phyloP scores from a whole-genome alignment of 2,329 filamentous ascomycete genomes.

The Graphilbum sp. region DNA sequence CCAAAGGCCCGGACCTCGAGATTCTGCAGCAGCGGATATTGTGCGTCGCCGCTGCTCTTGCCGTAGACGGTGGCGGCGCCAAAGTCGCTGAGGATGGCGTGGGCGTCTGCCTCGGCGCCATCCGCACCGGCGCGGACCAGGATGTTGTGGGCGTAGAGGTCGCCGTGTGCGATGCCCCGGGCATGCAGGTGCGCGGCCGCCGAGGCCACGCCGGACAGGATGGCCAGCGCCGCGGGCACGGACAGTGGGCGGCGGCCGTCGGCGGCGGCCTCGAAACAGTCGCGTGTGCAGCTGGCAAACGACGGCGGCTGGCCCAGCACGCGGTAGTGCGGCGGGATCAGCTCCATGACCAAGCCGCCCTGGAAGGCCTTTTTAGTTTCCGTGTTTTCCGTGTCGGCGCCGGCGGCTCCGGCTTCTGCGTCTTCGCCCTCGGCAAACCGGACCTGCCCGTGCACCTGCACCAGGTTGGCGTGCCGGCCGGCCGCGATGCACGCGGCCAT shows the following conservation, averaged over 20 bases:
- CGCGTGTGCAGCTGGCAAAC: slow-evolving; percentile 27
- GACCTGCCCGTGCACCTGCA: slow-evolving; percentile 27
- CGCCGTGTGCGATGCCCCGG: slow-evolving; percentile 26
- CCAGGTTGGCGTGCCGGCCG: slow-evolving; percentile 27
- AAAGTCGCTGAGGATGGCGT: slow-evolving; percentile 30
- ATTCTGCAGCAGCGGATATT: slow-evolving; percentile 17
- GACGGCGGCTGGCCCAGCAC: slow-evolving; percentile 27
- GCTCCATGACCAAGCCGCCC: slow-evolving; percentile 28
- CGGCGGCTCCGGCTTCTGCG: slow-evolving; percentile 14
- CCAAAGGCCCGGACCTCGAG: slow-evolving; percentile 31
- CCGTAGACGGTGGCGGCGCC: slow-evolving; percentile 29
- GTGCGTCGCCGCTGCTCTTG: slow-evolving; percentile 3
- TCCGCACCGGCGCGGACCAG: slow-evolving; percentile 13
- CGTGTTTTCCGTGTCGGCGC: background rate
- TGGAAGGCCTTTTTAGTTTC: slow-evolving; percentile 11
- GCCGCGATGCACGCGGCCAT: slow-evolving; percentile 29
- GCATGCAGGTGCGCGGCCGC: slow-evolving; percentile 26
- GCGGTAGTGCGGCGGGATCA: slow-evolving; percentile 25
- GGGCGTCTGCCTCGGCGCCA: slow-evolving; percentile 11
- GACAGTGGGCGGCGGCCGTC: slow-evolving; percentile 14
- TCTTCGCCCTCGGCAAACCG: slow-evolving; percentile 6
- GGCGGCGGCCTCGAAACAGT: slow-evolving; percentile 19
- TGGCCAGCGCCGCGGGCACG: slow-evolving; percentile 15
- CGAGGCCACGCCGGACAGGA: slow-evolving; percentile 24
- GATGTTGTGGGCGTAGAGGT: slow-evolving; percentile 31